phyloP scores from a whole-genome alignment of 495 filamentous ascomycete species.

The Copromyces sp. region DNA sequence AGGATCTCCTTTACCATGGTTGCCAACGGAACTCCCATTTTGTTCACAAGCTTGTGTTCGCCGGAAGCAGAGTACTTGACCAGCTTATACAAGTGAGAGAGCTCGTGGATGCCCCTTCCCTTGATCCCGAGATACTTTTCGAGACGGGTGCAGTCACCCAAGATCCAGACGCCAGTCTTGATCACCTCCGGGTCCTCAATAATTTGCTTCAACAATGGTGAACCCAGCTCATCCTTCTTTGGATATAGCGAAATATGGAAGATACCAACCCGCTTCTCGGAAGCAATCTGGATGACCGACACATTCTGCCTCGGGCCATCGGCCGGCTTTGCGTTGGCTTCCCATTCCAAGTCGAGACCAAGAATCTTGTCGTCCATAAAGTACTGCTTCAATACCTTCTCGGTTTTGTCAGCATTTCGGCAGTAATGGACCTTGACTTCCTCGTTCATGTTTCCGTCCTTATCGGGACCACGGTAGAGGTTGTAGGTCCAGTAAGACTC shows the following conservation, averaged over 20 bases:
- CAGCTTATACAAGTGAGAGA: constrained; percentile 70
- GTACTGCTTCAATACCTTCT: constrained; percentile 51
- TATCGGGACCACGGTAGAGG: constrained; percentile 44
- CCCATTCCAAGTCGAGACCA: constrained; percentile 86
- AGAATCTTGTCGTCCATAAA: constrained; percentile 61
- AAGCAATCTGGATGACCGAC: constrained; percentile 72
- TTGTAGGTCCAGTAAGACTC: constrained; percentile 57
- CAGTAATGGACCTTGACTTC: constrained; percentile 67
- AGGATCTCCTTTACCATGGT: constrained; percentile 61
- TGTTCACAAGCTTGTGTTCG: constrained; percentile 49
- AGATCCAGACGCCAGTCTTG: constrained; percentile 71
- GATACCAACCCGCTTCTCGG: constrained; percentile 64
- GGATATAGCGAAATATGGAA: constrained; percentile 65
- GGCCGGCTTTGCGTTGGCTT: constrained; percentile 32
- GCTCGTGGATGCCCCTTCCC: constrained; percentile 58
- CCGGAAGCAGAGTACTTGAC: constrained; percentile 47
- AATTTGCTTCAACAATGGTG: constrained; percentile 57
- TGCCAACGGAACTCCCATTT: constrained; percentile 52
- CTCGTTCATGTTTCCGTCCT: constrained; percentile 21
- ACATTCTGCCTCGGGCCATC: constrained; percentile 53
- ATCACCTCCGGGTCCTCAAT: constrained; percentile 59
- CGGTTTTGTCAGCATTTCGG: constrained; percentile 50
- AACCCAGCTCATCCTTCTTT: constrained; percentile 48
- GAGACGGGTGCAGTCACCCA: constrained; percentile 62
- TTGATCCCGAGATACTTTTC: constrained; percentile 54